phyloP scores from a whole-genome alignment of 495 filamentous ascomycete genomes.

The Penicillium canescens region DNA sequence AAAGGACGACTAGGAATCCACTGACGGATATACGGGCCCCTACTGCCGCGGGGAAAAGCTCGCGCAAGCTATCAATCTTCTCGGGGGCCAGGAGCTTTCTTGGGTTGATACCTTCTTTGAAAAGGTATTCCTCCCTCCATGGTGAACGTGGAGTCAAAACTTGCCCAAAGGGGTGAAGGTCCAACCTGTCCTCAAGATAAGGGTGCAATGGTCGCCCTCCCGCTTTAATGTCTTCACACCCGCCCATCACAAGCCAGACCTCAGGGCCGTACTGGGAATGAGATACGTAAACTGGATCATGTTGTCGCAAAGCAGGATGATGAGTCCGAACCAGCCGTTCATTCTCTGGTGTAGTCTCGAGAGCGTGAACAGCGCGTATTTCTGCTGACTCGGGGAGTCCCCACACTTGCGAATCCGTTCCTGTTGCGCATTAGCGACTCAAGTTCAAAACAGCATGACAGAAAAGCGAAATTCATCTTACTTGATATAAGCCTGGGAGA shows the following conservation, averaged over 20 bases:
- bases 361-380: conserved; percentile 1
- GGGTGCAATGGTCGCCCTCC: conserved; percentile 7
- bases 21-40: conserved; percentile 2
- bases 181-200: conserved; percentile 1
- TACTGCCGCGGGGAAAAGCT: conserved; percentile 7
- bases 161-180: neutral
- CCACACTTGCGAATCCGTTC: conserved; percentile 7
- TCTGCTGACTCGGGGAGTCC: conserved; percentile 3
- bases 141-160: conserved; percentile 5
- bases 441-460: neutral
- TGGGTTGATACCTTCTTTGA: conserved; percentile 7
- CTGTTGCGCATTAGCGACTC: conserved; percentile 7
- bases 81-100: neutral
- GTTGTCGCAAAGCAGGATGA: conserved; percentile 1
- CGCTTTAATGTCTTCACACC: neutral
- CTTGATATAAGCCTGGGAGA: neutral
- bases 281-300: conserved; percentile 4
- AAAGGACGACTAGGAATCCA: conserved; percentile 9
- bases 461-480: conserved; percentile 2
- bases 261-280: conserved; percentile 2
- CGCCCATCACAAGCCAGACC: conserved; percentile 4
- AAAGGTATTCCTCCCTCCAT: neutral
- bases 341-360: conserved; percentile 4
- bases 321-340: conserved; percentile 6
- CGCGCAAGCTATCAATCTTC: conserved; percentile 7